Base-by-base conservation (phyloP, 352 stramenopile species). In the Discostella stelligera region DNA sequence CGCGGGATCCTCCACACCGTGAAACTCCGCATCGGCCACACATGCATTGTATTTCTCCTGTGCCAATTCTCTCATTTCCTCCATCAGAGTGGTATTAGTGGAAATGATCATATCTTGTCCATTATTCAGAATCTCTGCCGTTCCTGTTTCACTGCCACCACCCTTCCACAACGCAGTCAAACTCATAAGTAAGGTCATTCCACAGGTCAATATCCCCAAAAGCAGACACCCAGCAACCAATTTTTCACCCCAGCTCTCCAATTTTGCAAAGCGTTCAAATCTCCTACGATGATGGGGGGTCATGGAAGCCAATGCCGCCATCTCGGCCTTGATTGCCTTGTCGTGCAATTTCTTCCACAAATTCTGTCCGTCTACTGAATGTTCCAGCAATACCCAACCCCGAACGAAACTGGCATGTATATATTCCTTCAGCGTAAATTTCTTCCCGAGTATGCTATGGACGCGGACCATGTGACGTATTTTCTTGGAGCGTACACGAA, bases 401-500 rank as follows among this genome's bases (percentile, higher is more conserved):
- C 48, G 21, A 37, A 72, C 13, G 30, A 64, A 64, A 32, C 52
- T 32, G 52, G 58, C n/a, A 61, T 68, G 55, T 1, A 79, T 11
- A 30, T 79, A 79, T 5, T 41, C 49, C 5, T 20, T 23, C 3
- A 56, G 25, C 32, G 13, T 14, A n/a, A 71, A 75, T 46, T 71
- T 72, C 56, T 76, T 76, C 16, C 66, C 66, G 21, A 81, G n/a
- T 10, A 81, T 71, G 0, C 49, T 37, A 48, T 81, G 73, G 25
- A 71, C 20, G 5, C 73, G 44, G 3, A 46, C 6, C 2, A 32
- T 44, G 9, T 37, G 50, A 7, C n/a, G 18, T 18, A 76, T 32
- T 9, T 46, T 67, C 9, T 52, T 50, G 0, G 20, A 21, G 8
- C 68, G 55, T 11, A 10, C n/a, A 16, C 39, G 14, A 0, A 41